These are phyloP conservation scores for Aureobasidium leucospermi DNA, from an alignment of 2,329 filamentous ascomycete species.

Conservation along the genomic window DNA sequence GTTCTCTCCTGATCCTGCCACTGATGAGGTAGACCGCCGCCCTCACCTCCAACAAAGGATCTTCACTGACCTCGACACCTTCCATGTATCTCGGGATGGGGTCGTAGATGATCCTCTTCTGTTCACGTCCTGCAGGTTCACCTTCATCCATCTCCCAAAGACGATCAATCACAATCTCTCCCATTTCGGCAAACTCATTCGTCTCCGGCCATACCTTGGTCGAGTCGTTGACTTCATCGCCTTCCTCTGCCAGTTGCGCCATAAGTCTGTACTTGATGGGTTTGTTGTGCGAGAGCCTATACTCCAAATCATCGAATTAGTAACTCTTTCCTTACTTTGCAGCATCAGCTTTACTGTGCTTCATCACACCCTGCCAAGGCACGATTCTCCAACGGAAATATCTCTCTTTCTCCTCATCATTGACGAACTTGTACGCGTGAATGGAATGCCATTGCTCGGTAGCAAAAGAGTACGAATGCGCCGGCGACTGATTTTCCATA, in stretches of 20 bases:
- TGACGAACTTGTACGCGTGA: neutral
- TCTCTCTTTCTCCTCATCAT: neutral
- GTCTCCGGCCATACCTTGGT: neutral
- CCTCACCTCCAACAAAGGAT: constrained; percentile 17
- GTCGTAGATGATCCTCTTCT: constrained; percentile 17
- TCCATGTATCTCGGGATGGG: constrained; percentile 18
- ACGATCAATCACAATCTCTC: neutral
- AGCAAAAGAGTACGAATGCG: constrained; percentile 8
- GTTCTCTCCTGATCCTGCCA: constrained; percentile 16
- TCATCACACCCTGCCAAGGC: constrained; percentile 10
- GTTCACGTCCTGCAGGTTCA: constrained; percentile 11
- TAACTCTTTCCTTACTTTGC: neutral
- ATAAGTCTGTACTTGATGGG: constrained; percentile 3
- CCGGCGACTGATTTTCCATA: neutral
- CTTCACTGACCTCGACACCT: constrained; percentile 17
- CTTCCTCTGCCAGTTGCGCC: neutral
- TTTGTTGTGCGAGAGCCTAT: neutral
- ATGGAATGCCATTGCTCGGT: constrained; percentile 7
- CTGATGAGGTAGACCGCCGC: constrained; percentile 17
- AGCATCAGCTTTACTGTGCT: constrained; percentile 2
- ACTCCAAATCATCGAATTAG: neutral
- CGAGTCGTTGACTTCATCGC: neutral
- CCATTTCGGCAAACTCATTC: constrained; percentile 4
- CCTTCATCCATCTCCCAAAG: constrained; percentile 10
- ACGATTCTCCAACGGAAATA: constrained; percentile 6